A percentile compares a stretch with the other conserved stretches of the same genome.
phyloP scores from a whole-genome alignment of 1,139 yeast genomes.

The Geotrichum histeridarum region DNA sequence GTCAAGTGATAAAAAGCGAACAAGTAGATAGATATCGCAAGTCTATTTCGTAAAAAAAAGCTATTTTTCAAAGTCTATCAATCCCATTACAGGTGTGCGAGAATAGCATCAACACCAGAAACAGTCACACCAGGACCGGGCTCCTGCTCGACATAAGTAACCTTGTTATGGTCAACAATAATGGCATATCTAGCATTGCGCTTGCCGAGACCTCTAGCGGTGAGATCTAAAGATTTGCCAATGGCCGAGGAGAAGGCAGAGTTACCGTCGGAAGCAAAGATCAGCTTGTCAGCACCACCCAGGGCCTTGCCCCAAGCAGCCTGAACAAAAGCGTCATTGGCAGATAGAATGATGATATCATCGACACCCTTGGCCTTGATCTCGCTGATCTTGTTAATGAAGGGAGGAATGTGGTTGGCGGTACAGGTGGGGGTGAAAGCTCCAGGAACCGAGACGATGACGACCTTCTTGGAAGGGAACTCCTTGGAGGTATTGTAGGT shows the following conservation, averaged over 20 bases:
- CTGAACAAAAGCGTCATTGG: slow-evolving; percentile 78
- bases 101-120: slow-evolving; percentile 56
- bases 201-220: slow-evolving; percentile 54
- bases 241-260: slow-evolving; percentile 56
- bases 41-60: background rate
- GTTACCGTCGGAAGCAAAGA: slow-evolving; percentile 71
- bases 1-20: background rate
- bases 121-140: slow-evolving; percentile 56
- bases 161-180: slow-evolving; percentile 59
- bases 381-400: slow-evolving; percentile 48
- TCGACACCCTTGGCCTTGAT: slow-evolving; percentile 68
- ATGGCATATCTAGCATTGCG: slow-evolving; percentile 72
- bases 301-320: slow-evolving; percentile 77
- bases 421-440: slow-evolving; percentile 92
- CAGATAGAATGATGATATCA: slow-evolving; percentile 64
- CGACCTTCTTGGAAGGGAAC: slow-evolving; percentile 50
- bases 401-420: slow-evolving; percentile 75
- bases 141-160: slow-evolving; percentile 64
- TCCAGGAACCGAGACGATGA: slow-evolving; percentile 81
- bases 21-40: background rate
- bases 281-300: slow-evolving; percentile 45
- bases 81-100: slow-evolving; percentile 35
- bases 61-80: background rate
- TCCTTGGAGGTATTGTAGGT: slow-evolving; percentile 48
- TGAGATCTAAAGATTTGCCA: slow-evolving; percentile 56